Evolutionary conservation across 768 basidiomycete species (phyloP).

Genomic region (Boletus rubroflammeus): DNA sequence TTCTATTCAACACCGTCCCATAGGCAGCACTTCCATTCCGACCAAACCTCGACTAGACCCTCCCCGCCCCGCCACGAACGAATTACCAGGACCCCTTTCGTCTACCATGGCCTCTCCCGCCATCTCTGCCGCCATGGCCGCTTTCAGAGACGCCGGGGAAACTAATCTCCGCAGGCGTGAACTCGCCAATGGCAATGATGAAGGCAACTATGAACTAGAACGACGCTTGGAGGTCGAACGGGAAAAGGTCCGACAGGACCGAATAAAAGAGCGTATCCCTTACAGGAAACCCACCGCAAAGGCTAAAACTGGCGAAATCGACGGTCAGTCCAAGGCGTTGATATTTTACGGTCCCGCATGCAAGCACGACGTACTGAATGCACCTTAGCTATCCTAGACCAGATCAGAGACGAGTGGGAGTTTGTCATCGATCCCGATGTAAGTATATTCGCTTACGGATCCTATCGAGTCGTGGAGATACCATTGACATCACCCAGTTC

Average conservation of each 20-base stretch:
- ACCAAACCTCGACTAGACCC: conserved; percentile 18
- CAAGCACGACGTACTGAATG: not conserved
- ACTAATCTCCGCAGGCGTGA: conserved; percentile 51
- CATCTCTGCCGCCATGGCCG: conserved; percentile 56
- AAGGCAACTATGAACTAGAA: conserved; percentile 54
- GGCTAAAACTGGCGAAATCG: conserved; percentile 75
- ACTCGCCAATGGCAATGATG: conserved; percentile 49
- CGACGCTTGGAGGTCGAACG: conserved; percentile 58
- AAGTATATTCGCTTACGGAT: conserved; percentile 23
- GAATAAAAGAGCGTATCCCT: conserved; percentile 65
- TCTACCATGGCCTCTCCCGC: conserved; percentile 42
- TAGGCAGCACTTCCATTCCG: conserved; percentile 21
- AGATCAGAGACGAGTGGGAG: conserved; percentile 89
- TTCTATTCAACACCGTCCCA: conserved; percentile 33
- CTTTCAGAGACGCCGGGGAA: conserved; percentile 57
- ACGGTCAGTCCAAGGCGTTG: conserved; percentile 52
- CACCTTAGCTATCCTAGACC: conserved; percentile 68
- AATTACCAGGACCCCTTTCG: conserved; percentile 19
- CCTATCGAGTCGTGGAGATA: conserved; percentile 1
- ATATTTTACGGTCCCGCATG: not conserved
- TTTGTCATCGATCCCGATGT: conserved; percentile 82
- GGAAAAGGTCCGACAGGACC: conserved; percentile 63
- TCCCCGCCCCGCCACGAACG: conserved; percentile 13
- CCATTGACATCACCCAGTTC: conserved; percentile 50
- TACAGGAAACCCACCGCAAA: conserved; percentile 51